A percentile compares a stretch with the other conserved stretches of the same genome.
phyloP scores from a whole-genome alignment of 768 basidiomycete species.

The Rhodotorula kratochvilovae region DNA sequence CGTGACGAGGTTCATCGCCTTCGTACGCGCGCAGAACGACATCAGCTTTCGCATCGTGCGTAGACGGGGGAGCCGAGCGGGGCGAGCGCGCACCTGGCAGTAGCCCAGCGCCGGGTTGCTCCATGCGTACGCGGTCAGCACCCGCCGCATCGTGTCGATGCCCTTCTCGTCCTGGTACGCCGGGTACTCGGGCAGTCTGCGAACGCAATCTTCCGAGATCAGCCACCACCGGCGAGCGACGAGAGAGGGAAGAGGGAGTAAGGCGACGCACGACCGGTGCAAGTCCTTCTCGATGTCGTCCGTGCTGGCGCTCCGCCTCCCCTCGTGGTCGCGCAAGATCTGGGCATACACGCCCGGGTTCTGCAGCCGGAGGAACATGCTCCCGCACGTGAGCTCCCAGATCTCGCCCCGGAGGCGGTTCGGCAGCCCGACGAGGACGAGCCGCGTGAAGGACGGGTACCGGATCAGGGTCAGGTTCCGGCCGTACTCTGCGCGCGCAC shows the following conservation, averaged over 20 bases:
- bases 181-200: constrained; percentile 90
- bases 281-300: constrained; percentile 99
- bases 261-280: constrained; percentile 55
- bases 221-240: no score
- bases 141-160: constrained; percentile 74
- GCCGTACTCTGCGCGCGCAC: constrained; percentile 64
- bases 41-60: constrained; percentile 55
- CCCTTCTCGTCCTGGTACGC: constrained; percentile 90
- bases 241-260: neutral
- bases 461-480: constrained; percentile 90
- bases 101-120: constrained; percentile 63
- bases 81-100: constrained; percentile 40
- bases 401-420: constrained; percentile 91
- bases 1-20: constrained; percentile 97
- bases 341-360: constrained; percentile 76
- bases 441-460: constrained; percentile 93
- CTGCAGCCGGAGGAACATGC: constrained; percentile 79
- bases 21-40: constrained; percentile 56
- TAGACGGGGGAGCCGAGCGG: no score
- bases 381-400: constrained; percentile 96
- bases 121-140: constrained; percentile 91
- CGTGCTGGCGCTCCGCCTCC: constrained; percentile 76
- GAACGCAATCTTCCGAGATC: no score
- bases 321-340: constrained; percentile 70
- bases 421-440: constrained; percentile 93